Percentiles rank a stretch among this genome's conserved stretches.
Conservation (phyloP, 768 basidiomycete genomes). For the Amanita jacksonii region DNA sequence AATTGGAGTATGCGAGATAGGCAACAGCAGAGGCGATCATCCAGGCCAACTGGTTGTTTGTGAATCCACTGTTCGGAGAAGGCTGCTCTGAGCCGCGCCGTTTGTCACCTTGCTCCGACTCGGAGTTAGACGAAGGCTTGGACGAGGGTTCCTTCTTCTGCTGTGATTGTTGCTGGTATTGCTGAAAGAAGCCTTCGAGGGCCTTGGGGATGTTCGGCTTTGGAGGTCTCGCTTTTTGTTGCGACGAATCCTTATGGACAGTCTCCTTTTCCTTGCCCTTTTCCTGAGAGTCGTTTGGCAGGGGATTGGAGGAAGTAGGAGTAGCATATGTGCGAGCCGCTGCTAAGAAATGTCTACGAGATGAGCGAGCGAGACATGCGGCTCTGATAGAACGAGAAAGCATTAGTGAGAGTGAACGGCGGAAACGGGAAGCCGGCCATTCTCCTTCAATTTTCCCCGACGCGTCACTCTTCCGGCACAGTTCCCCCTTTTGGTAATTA, state of each 20-base stretch:
- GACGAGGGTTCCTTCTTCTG: constrained; percentile 25
- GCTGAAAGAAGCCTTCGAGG: constrained; percentile 74
- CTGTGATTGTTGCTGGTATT: constrained; percentile 40
- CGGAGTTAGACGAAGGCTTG: constrained; percentile 21
- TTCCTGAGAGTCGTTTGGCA: constrained; percentile 23
- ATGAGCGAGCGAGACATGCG: constrained; percentile 30
- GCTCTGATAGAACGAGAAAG: constrained; percentile 55
- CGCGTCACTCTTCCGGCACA: background rate
- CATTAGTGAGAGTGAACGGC: constrained; percentile 31
- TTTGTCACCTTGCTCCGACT: constrained; percentile 25
- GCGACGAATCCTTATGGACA: constrained; percentile 15
- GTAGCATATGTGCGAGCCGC: constrained; percentile 39
- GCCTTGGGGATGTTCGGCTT: constrained; percentile 49
- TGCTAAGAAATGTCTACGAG: constrained; percentile 24
- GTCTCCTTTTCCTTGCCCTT: constrained; percentile 21
- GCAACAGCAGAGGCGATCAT: constrained; percentile 45
- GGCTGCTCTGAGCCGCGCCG: constrained; percentile 22
- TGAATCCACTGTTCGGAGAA: constrained; percentile 49
- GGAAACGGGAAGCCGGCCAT: background rate
- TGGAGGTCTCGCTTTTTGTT: constrained; percentile 15
- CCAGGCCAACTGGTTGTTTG: constrained; percentile 45
- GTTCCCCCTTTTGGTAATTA: background rate
- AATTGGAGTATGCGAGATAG: constrained; percentile 57
- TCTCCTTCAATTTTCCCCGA: background rate
- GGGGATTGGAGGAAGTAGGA: constrained; percentile 21